phyloP scores from a whole-genome alignment of 2,329 filamentous ascomycete species.

The Cryphonectria radicalis region DNA sequence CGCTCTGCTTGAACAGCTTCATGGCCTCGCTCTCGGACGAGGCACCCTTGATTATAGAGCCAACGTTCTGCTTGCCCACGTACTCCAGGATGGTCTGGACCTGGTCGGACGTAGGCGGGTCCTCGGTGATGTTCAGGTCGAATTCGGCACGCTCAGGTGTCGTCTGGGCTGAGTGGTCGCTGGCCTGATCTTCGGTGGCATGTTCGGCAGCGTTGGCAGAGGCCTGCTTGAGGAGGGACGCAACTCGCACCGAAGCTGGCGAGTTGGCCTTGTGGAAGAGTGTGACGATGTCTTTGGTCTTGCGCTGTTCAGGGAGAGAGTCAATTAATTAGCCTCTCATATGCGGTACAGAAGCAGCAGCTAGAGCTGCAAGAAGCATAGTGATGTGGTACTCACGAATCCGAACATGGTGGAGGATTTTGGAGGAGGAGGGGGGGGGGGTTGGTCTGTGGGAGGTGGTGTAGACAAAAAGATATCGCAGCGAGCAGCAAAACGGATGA shows the following conservation, averaged over 20 bases:
- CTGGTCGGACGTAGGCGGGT: slow-evolving; percentile 63
- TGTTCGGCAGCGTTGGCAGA: slow-evolving; percentile 70
- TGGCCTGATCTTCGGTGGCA: slow-evolving; percentile 76
- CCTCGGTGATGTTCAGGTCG: slow-evolving; percentile 64
- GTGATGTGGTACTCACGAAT: slow-evolving; percentile 44
- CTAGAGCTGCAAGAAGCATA: not conserved
- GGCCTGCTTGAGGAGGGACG: slow-evolving; percentile 78
- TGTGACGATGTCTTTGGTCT: slow-evolving; percentile 87
- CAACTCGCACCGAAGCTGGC: slow-evolving; percentile 72
- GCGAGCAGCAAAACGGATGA: slow-evolving; percentile 11
- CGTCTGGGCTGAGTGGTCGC: slow-evolving; percentile 65
- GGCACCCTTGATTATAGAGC: slow-evolving; percentile 73
- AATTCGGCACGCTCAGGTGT: slow-evolving; percentile 67
- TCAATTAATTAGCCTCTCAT: slow-evolving; percentile 4
- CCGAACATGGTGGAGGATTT: slow-evolving; percentile 47
- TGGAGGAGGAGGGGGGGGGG: not conserved
- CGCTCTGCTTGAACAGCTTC: slow-evolving; percentile 73
- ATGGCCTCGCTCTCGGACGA: slow-evolving; percentile 76
- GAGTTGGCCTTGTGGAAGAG: slow-evolving; percentile 88
- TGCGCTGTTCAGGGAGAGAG: slow-evolving; percentile 56
- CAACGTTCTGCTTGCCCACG: slow-evolving; percentile 65
- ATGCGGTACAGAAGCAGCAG: not conserved
- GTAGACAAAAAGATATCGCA: not conserved
- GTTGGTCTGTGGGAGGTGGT: slow-evolving; percentile 7
- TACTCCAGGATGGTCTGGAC: slow-evolving; percentile 44